These are phyloP conservation scores for Lomentospora prolificans DNA, from an alignment of 2,329 filamentous ascomycete species.

Conservation along the genomic window DNA sequence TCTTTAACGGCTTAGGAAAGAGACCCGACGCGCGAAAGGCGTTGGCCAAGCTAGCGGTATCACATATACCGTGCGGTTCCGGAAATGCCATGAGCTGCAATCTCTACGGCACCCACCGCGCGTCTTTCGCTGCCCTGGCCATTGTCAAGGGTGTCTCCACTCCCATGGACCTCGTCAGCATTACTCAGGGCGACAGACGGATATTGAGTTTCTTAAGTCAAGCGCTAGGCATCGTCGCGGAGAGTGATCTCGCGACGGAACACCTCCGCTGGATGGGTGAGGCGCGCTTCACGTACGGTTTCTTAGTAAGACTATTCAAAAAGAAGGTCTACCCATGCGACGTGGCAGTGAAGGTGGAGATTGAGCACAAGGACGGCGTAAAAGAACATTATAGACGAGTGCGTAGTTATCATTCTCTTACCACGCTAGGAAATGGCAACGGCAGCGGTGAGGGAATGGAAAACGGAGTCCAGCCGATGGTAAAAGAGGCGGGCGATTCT, in stretches of 20 bases:
- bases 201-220: constrained; percentile 86
- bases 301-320: constrained; percentile 65
- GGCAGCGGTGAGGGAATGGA: constrained; percentile 15
- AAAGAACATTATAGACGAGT: constrained; percentile 59
- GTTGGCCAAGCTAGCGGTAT: constrained; percentile 67
- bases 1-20: constrained; percentile 84
- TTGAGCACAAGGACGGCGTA: constrained; percentile 64
- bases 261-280: constrained; percentile 88
- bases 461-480: constrained; percentile 12
- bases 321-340: constrained; percentile 83
- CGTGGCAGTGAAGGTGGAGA: constrained; percentile 72
- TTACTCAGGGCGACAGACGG: constrained; percentile 70
- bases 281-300: constrained; percentile 74
- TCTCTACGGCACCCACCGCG: constrained; percentile 68
- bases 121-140: constrained; percentile 67
- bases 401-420: constrained; percentile 8
- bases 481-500: constrained; percentile 6
- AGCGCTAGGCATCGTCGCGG: constrained; percentile 79
- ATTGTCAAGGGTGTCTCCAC: constrained; percentile 83
- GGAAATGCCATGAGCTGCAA: constrained; percentile 93
- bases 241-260: constrained; percentile 83
- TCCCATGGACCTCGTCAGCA: constrained; percentile 73
- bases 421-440: constrained; percentile 10
- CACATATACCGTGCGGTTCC: constrained; percentile 82
- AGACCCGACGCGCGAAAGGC: constrained; percentile 66